A percentile compares a stretch with the other conserved stretches of the same genome.
Conservation (phyloP, 495 filamentous ascomycete species). For the Neurospora intermedia region DNA sequence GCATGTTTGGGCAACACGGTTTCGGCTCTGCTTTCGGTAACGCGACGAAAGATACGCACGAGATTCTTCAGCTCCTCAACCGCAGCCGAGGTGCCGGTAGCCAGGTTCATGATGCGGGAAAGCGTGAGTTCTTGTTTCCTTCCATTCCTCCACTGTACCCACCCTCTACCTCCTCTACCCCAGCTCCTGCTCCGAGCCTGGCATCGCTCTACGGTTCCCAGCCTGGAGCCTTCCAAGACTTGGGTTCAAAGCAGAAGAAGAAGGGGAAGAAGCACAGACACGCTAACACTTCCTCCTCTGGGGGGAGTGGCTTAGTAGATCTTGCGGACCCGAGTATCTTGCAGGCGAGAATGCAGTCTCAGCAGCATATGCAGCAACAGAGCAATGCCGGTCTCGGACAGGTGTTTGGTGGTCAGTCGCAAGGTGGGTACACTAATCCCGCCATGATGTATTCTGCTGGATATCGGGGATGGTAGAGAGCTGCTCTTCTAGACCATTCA, state of each 20-base stretch:
- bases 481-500: neutral
- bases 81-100: constrained; percentile 47
- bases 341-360: constrained; percentile 92
- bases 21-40: constrained; percentile 51
- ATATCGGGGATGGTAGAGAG: constrained; percentile 59
- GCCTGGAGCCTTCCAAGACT: constrained; percentile 72
- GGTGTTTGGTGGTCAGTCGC: constrained; percentile 82
- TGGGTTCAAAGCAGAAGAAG: constrained; percentile 94
- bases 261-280: constrained; percentile 99
- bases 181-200: constrained; percentile 78
- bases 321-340: constrained; percentile 99
- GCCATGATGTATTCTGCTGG: constrained; percentile 77
- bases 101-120: constrained; percentile 67
- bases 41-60: constrained; percentile 57
- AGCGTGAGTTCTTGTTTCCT: constrained; percentile 89
- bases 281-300: constrained; percentile 99
- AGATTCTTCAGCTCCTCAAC: constrained; percentile 71
- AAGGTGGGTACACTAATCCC: constrained; percentile 97
- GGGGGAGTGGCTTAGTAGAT: constrained; percentile 95
- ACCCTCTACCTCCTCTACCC: constrained; percentile 64
- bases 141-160: constrained; percentile 68
- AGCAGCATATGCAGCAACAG: constrained; percentile 67
- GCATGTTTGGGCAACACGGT: constrained; percentile 65
- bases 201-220: constrained; percentile 83
- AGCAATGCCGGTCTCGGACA: constrained; percentile 71